These are phyloP conservation scores for Cystobasidiaceae sp. DNA, from an alignment of 1,284 basidiomycete species.

Conservation along the genomic window DNA sequence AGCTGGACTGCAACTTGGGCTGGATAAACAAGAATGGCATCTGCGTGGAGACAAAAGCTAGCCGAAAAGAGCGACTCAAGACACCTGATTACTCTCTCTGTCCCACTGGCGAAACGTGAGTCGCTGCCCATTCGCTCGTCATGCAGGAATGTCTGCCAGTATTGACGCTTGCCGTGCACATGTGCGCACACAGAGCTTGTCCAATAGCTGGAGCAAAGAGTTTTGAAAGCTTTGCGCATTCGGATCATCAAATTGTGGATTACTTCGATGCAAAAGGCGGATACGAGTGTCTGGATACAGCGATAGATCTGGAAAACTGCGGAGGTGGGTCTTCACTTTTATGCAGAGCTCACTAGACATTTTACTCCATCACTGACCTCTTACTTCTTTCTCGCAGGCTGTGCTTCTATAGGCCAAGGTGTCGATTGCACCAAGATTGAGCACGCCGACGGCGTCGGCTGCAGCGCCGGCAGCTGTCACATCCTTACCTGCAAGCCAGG, in stretches of 20 bases:
- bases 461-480: slow-evolving; percentile 34
- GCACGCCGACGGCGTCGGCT: slow-evolving; percentile 48
- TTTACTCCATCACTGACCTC: no score
- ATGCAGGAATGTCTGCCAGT: neutral
- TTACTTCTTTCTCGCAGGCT: slow-evolving; percentile 53
- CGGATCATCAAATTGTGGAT: slow-evolving; percentile 30
- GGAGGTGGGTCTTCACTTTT: slow-evolving; percentile 49
- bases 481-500: slow-evolving; percentile 46
- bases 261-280: slow-evolving; percentile 33
- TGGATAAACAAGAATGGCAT: slow-evolving; percentile 30
- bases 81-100: slow-evolving; percentile 16
- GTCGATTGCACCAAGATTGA: slow-evolving; percentile 65
- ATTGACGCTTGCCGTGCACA: neutral
- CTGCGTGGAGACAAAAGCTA: slow-evolving; percentile 24
- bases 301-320: slow-evolving; percentile 52
- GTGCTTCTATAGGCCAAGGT: slow-evolving; percentile 58
- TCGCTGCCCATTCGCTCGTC: neutral
- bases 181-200: slow-evolving; percentile 37
- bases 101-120: slow-evolving; percentile 27
- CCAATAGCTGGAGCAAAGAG: slow-evolving; percentile 37
- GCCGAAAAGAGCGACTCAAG: slow-evolving; percentile 13
- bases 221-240: slow-evolving; percentile 31
- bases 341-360: no score
- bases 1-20: slow-evolving; percentile 10
- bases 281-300: slow-evolving; percentile 50